Percentiles rank a stretch among this genome's conserved stretches.
Evolutionary conservation across 2,329 filamentous ascomycete species (phyloP).

Genomic region (Fusarium siculi): DNA sequence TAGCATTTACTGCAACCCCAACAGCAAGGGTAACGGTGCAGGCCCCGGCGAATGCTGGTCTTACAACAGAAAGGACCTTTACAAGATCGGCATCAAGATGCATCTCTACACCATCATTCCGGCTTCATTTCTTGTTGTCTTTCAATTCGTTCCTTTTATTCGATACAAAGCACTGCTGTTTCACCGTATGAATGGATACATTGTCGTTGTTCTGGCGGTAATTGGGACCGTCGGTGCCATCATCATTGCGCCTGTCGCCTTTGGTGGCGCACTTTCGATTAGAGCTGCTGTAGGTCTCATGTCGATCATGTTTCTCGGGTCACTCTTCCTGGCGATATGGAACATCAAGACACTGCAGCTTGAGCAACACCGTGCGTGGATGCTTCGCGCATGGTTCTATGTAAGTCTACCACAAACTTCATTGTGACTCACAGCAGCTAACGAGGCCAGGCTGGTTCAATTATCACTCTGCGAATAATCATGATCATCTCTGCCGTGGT

Average conservation of each 20-base stretch:
- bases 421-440: fast-evolving
- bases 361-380: slow-evolving; percentile 71
- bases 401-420: background rate
- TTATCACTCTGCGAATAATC: slow-evolving; percentile 15
- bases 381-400: slow-evolving; percentile 57
- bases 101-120: slow-evolving; percentile 58
- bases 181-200: slow-evolving; percentile 71
- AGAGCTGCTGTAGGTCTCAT: slow-evolving; percentile 57
- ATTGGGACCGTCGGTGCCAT: slow-evolving; percentile 59
- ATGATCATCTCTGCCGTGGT: slow-evolving; percentile 10
- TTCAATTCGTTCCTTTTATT: slow-evolving; percentile 60
- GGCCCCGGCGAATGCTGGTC: slow-evolving; percentile 23
- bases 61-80: slow-evolving; percentile 7
- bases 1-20: slow-evolving; percentile 13
- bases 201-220: slow-evolving; percentile 60
- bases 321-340: slow-evolving; percentile 59
- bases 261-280: slow-evolving; percentile 63
- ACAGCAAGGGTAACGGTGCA: background rate
- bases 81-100: slow-evolving; percentile 54
- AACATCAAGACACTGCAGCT: slow-evolving; percentile 71
- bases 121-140: slow-evolving; percentile 53
- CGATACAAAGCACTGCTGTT: slow-evolving; percentile 60
- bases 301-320: slow-evolving; percentile 55
- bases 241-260: slow-evolving; percentile 61
- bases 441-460: slow-evolving; percentile 6